phyloP scores from a whole-genome alignment of 345 rosid species.

The Boechera divaricarpa region DNA sequence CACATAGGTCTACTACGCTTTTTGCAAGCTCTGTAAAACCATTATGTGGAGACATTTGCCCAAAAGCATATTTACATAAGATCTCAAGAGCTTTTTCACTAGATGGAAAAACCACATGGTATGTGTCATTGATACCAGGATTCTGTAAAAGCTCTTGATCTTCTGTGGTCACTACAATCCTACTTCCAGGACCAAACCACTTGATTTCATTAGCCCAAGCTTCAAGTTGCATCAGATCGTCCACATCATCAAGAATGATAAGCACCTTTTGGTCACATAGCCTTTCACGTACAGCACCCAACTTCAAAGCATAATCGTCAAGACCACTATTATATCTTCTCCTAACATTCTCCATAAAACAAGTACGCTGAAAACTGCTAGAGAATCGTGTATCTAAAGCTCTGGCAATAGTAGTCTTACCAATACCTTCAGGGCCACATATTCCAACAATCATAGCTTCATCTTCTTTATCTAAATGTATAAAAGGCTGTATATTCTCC shows the following conservation, averaged over 20 bases:
- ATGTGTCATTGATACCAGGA: not conserved
- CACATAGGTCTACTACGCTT: not conserved
- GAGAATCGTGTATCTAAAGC: not conserved
- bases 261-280: not conserved
- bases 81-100: not conserved
- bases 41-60: not conserved
- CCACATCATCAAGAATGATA: conserved; percentile 19
- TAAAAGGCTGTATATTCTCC: no score
- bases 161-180: not conserved
- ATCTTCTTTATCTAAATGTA: no score
- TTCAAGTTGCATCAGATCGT: not conserved
- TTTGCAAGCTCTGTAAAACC: not conserved
- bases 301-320: not conserved
- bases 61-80: conserved; percentile 1
- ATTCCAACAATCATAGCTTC: no score
- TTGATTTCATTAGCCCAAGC: not conserved
- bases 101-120: not conserved
- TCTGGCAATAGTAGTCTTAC: not conserved
- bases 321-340: not conserved
- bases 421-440: no score
- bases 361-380: no score
- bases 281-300: not conserved
- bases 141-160: not conserved
- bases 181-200: conserved; percentile 20
- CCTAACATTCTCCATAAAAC: no score